These are phyloP conservation scores for Leucocoprinus birnbaumii DNA, from an alignment of 768 basidiomycete species.

Conservation along the genomic window DNA sequence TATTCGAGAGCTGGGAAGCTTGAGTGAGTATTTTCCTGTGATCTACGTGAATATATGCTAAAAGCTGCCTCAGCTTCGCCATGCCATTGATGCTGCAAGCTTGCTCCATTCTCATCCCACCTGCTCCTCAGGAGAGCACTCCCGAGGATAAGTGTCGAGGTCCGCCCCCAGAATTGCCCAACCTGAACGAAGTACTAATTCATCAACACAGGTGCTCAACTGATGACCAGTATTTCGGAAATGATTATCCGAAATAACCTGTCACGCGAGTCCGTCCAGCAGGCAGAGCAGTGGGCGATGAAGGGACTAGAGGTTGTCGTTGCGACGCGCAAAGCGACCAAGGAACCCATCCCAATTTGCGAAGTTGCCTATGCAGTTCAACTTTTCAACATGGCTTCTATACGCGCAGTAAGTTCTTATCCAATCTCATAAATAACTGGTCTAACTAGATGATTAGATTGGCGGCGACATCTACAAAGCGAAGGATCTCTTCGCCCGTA, in stretches of 20 bases:
- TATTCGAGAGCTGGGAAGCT: slow-evolving; percentile 53
- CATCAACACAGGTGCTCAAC: slow-evolving; percentile 35
- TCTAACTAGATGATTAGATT: slow-evolving; percentile 26
- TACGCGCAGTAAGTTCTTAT: slow-evolving; percentile 43
- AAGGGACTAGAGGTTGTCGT: slow-evolving; percentile 35
- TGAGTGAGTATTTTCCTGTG: slow-evolving; percentile 38
- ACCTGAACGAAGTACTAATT: background rate
- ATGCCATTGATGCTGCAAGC: slow-evolving; percentile 66
- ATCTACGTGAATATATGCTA: background rate
- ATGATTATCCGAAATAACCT: slow-evolving; percentile 34
- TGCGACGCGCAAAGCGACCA: slow-evolving; percentile 22
- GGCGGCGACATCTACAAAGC: slow-evolving; percentile 34
- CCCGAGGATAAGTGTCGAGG: slow-evolving; percentile 61
- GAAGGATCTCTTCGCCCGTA: slow-evolving; percentile 20
- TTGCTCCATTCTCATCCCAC: slow-evolving; percentile 56
- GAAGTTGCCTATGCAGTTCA: slow-evolving; percentile 54
- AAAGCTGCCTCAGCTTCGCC: slow-evolving; percentile 44
- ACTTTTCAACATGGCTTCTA: slow-evolving; percentile 58
- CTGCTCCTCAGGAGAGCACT: slow-evolving; percentile 29
- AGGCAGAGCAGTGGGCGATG: slow-evolving; percentile 62
- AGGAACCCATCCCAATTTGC: slow-evolving; percentile 33
- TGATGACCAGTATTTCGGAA: slow-evolving; percentile 43
- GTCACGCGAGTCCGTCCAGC: slow-evolving; percentile 28
- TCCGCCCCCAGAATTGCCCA: slow-evolving; percentile 19
- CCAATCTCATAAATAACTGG: background rate